Conservation (phyloP, 2,329 filamentous ascomycete species). For the Colletotrichum caudatum region DNA sequence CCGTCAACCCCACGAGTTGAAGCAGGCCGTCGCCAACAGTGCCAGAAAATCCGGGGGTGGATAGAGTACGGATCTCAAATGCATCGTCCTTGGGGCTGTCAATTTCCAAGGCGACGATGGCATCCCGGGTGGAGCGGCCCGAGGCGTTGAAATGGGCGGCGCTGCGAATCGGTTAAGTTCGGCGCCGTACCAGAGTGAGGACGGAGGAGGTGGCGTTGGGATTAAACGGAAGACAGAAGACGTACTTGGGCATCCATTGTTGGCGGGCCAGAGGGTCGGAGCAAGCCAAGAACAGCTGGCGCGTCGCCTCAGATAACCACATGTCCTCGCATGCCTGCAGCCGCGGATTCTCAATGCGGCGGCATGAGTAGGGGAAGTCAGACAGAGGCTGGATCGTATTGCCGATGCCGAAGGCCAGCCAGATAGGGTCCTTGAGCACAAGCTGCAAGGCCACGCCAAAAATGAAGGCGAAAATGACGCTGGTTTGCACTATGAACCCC, state of each 20-base stretch:
- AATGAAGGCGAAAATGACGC: conserved; percentile 38
- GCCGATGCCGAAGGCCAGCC: conserved; percentile 44
- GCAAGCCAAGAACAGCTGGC: conserved; percentile 49
- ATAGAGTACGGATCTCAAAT: conserved; percentile 45
- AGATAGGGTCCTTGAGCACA: conserved; percentile 43
- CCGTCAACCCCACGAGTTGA: conserved; percentile 49
- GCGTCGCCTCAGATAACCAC: conserved; percentile 49
- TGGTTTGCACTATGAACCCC: conserved; percentile 30
- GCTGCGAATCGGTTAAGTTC: conserved; percentile 19
- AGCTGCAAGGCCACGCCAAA: conserved; percentile 42
- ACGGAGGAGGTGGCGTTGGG: background rate
- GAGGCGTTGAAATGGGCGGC: conserved; percentile 45
- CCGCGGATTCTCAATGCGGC: conserved; percentile 45
- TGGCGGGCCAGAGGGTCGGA: conserved; percentile 42
- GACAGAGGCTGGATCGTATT: conserved; percentile 45
- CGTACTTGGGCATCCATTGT: conserved; percentile 48
- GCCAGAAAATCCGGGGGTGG: conserved; percentile 47
- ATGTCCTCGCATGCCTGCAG: conserved; percentile 50
- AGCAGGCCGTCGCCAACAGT: conserved; percentile 49
- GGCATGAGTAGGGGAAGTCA: conserved; percentile 49
- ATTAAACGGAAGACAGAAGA: background rate
- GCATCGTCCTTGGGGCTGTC: conserved; percentile 45
- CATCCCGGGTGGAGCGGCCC: conserved; percentile 48
- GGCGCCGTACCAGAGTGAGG: background rate
- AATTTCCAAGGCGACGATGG: conserved; percentile 50